These are phyloP conservation scores for Cetraspora pellucida DNA, from an alignment of 192 early-diverging fungal species.

Conservation along the genomic window DNA sequence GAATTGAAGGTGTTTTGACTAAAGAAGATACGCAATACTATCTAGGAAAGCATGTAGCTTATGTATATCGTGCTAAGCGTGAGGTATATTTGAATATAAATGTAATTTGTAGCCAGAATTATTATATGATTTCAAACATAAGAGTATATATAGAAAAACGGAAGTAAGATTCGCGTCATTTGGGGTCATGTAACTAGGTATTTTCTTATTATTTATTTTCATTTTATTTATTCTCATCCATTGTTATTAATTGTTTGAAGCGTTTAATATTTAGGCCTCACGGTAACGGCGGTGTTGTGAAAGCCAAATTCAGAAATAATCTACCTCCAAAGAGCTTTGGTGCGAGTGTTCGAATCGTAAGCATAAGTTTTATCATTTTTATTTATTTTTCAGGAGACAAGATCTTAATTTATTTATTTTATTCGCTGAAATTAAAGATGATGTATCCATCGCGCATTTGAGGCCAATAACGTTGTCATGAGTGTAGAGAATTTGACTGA, in stretches of 20 bases:
- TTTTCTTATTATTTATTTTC: not conserved
- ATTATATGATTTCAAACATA: not conserved
- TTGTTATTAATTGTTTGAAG: not conserved
- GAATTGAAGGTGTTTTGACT: constrained; percentile 91
- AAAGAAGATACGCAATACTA: constrained; percentile 93
- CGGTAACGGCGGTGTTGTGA: constrained; percentile 94
- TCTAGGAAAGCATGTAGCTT: constrained; percentile 98
- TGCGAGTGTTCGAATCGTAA: constrained; percentile 87
- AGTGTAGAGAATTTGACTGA: too few relatives aligned
- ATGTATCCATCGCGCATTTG: constrained; percentile 82
- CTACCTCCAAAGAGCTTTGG: constrained; percentile 95
- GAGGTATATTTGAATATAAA: constrained; percentile 41
- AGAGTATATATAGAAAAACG: constrained; percentile 60
- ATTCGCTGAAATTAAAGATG: constrained; percentile 63
- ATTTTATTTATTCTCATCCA: not conserved
- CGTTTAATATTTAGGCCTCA: constrained; percentile 55
- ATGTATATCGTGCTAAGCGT: constrained; percentile 93
- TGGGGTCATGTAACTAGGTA: constrained; percentile 94
- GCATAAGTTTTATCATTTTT: constrained; percentile 39
- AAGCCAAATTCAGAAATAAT: constrained; percentile 97
- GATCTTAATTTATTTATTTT: not conserved
- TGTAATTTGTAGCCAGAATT: not conserved
- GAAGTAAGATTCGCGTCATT: constrained; percentile 93
- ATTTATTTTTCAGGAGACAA: not conserved
- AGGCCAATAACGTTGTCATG: too few relatives aligned